phyloP scores from a whole-genome alignment of 2,329 filamentous ascomycete genomes.

The Byssochlamys sp. region DNA sequence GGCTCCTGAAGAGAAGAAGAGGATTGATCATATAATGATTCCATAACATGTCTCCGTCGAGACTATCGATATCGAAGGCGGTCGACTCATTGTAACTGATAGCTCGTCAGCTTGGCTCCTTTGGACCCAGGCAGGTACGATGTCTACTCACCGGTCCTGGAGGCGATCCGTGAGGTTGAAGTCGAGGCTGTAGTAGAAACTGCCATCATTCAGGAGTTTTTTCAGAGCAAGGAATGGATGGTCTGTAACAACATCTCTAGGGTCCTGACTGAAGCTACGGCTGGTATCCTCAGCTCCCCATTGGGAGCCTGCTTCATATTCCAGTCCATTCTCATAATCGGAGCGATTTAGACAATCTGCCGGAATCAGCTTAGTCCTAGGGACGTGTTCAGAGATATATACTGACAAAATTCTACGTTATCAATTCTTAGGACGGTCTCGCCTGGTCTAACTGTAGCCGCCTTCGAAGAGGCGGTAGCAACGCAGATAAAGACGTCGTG shows the following conservation, averaged over 20 bases:
- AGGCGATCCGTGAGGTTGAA: slow-evolving; percentile 91
- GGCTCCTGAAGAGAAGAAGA: slow-evolving; percentile 76
- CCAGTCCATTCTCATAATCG: slow-evolving; percentile 69
- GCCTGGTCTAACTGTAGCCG: slow-evolving; percentile 72
- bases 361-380: slow-evolving; percentile 2
- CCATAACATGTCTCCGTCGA: slow-evolving; percentile 90
- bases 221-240: slow-evolving; percentile 85
- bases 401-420: slow-evolving; percentile 65
- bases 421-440: slow-evolving; percentile 84
- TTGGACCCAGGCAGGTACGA: slow-evolving; percentile 4
- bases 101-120: slow-evolving; percentile 9
- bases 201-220: slow-evolving; percentile 84
- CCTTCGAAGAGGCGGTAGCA: slow-evolving; percentile 67
- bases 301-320: slow-evolving; percentile 46
- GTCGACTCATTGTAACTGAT: slow-evolving; percentile 61
- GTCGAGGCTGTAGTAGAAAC: slow-evolving; percentile 94
- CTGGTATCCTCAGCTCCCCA: slow-evolving; percentile 46
- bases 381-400: background rate
- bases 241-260: slow-evolving; percentile 62
- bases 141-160: slow-evolving; percentile 61
- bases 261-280: slow-evolving; percentile 43
- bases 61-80: slow-evolving; percentile 80
- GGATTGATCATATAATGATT: slow-evolving; percentile 98
- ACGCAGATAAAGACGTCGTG: slow-evolving; percentile 85
- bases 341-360: slow-evolving; percentile 75